Evolutionary conservation across 192 early-diverging fungal species (phyloP).

Genomic region (Backusella parvicylindrica): DNA sequence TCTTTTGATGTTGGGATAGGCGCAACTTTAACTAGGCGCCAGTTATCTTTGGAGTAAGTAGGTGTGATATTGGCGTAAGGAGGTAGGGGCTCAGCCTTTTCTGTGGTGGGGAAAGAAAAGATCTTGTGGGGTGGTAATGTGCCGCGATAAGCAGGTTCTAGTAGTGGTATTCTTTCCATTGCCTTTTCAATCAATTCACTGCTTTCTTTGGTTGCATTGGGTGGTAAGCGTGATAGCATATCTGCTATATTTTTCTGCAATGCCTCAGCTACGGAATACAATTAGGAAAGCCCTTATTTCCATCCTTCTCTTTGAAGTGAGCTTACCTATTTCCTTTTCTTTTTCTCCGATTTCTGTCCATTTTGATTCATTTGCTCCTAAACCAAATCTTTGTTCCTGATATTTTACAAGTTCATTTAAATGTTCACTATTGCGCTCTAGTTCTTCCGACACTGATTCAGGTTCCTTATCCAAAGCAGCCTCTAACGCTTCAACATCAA

Average conservation of each 20-base stretch:
- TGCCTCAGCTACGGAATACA: constrained; percentile 22
- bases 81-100: constrained; percentile 18
- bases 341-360: constrained; percentile 8
- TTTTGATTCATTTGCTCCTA: constrained; percentile 24
- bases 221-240: constrained; percentile 30
- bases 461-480: constrained; percentile 14
- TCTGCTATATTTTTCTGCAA: constrained; percentile 32
- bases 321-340: constrained; percentile 43
- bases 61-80: constrained; percentile 33
- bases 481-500: constrained; percentile 22
- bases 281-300: neutral
- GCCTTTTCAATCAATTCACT: constrained; percentile 37
- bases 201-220: constrained; percentile 31
- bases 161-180: constrained; percentile 36
- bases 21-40: constrained; percentile 13
- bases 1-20: neutral
- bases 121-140: constrained; percentile 44
- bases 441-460: constrained; percentile 12
- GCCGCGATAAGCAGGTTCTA: constrained; percentile 45
- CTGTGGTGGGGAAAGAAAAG: constrained; percentile 42
- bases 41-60: constrained; percentile 23
- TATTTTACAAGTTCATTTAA: constrained; percentile 35
- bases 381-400: constrained; percentile 45
- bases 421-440: constrained; percentile 40
- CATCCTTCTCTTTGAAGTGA: neutral